Base-by-base conservation (phyloP, 1,284 basidiomycete genomes). In the Puccinia horiana region DNA sequence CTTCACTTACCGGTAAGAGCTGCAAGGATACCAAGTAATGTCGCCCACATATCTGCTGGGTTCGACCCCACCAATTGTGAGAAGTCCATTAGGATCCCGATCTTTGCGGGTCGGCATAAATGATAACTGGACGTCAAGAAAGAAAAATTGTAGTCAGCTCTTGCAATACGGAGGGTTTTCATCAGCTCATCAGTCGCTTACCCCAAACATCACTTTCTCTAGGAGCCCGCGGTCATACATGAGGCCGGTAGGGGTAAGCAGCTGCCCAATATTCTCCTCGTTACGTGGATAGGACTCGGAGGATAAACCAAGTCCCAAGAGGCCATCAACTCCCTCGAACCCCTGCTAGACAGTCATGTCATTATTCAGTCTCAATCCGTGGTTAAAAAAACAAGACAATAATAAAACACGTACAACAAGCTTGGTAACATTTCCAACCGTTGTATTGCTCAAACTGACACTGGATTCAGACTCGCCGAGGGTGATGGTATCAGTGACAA, bases 201-300 rank as follows among this genome's bases (percentile, higher is more conserved):
- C 81, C 61, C 73, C 81, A 61, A 82, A 82, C 61, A 82, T 76
- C 2, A 82, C 81, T 70, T 69, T 56, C 65, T 82, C 81, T 29
- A 82, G 61, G 20, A 82, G 32, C 9, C 67, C 81, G 23, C 81
- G 61, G 47, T 82, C 81, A 76, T 82, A 82, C 73, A 82, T 76
- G 37, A 82, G 40, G 20, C 81, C 81, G n/a, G 81, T 82, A 4
- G 81, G 81, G 40, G 81, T 82, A 20, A 82, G 32, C 12, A 82
- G 35, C 47, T 76, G 47, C 32, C 81, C 81, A 56, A 82, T 82
- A 37, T 82, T 82, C 76, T 82, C 63, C 37, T 63, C 73, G 37
- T 82, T 74, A 8, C 81, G 72, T 42, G 81, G 81, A 23, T 76
- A 82, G 29, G 81, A 82, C 76, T 82, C 73, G n/a, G 73, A 76